Percentiles rank a stretch among this genome's conserved stretches.
These are phyloP conservation scores for Xanthoceras sorbifolium DNA, from an alignment of 345 rosid species.

Conservation along the genomic window DNA sequence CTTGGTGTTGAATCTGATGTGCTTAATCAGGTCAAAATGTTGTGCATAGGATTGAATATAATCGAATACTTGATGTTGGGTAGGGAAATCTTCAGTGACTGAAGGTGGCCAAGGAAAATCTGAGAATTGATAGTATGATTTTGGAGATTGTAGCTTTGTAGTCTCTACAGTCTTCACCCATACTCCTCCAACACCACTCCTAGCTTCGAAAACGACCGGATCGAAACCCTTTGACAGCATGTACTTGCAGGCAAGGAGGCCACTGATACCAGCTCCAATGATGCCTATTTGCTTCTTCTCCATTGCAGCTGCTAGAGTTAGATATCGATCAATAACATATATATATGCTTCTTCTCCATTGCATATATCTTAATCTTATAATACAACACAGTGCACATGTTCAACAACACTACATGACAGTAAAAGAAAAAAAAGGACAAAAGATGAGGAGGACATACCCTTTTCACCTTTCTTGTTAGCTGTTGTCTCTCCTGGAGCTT, in stretches of 20 bases:
- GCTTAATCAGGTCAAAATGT: conserved; percentile 34
- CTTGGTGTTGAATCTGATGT: conserved; percentile 35
- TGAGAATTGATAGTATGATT: conserved; percentile 30
- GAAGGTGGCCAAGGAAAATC: conserved; percentile 51
- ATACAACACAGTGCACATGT: neutral
- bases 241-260: conserved; percentile 39
- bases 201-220: conserved; percentile 35
- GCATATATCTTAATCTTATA: neutral
- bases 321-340: neutral
- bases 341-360: neutral
- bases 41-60: conserved; percentile 37
- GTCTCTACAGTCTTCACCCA: conserved; percentile 32
- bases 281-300: conserved; percentile 30
- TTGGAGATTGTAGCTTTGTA: conserved; percentile 38
- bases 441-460: no score
- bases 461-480: neutral
- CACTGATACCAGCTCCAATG: conserved; percentile 38
- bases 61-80: conserved; percentile 28
- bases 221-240: conserved; percentile 30
- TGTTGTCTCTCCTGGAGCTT: no score
- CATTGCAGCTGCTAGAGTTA: neutral
- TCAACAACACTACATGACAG: neutral
- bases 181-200: conserved; percentile 30
- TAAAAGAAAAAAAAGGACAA: neutral
- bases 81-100: conserved; percentile 29